Percentiles rank a stretch among this genome's conserved stretches.
phyloP scores from a whole-genome alignment of 2,329 filamentous ascomycete genomes.

The Cladosporium sp. region DNA sequence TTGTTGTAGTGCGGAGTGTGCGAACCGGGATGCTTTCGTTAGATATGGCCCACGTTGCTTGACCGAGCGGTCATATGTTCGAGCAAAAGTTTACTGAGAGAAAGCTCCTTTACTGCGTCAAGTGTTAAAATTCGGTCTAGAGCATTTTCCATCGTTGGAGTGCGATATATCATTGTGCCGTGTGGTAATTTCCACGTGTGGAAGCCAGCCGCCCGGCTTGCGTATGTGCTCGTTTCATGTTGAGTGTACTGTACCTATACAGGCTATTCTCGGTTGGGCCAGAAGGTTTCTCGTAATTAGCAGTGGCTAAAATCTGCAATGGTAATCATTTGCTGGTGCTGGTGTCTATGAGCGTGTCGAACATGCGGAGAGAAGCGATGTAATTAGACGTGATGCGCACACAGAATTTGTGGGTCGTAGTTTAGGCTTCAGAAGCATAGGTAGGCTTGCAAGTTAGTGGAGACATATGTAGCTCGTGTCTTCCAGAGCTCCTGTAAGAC shows the following conservation, averaged over 20 bases:
- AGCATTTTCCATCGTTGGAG: neutral
- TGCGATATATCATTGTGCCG: conserved; percentile 5
- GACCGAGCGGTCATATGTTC: neutral
- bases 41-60: neutral
- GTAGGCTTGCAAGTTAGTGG: too few relatives aligned
- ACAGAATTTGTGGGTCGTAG: neutral
- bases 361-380: neutral
- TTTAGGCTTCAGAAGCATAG: neutral
- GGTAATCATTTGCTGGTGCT: neutral
- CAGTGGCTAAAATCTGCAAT: neutral
- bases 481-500: neutral
- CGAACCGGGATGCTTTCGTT: neutral
- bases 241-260: neutral
- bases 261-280: neutral
- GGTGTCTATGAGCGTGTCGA: neutral
- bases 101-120: neutral
- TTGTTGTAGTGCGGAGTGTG: neutral
- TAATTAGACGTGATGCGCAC: neutral
- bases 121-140: neutral
- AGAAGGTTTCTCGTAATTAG: neutral
- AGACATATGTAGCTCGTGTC: neutral
- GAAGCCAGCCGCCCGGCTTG: neutral
- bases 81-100: neutral
- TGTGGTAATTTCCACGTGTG: neutral
- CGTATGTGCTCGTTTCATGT: neutral